These are phyloP conservation scores for Casuarina glauca DNA, from an alignment of 306 rosid species.

Conservation along the genomic window DNA sequence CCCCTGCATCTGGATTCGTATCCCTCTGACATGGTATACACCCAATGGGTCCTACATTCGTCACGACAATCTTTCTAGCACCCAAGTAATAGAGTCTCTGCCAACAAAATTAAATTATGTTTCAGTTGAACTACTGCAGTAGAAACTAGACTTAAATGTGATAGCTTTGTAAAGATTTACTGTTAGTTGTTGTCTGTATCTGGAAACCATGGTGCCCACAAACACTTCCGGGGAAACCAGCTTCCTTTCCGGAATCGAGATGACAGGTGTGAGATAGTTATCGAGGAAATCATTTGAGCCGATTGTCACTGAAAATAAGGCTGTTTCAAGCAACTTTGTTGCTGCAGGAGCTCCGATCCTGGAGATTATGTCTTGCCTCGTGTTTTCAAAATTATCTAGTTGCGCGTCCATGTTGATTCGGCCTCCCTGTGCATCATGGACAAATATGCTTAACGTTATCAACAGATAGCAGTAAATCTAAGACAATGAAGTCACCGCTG, in stretches of 20 bases:
- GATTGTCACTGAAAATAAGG: slow-evolving; percentile 54
- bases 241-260: slow-evolving; percentile 26
- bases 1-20: slow-evolving; percentile 45
- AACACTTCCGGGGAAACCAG: slow-evolving; percentile 41
- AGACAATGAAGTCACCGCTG: too few relatives aligned
- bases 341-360: slow-evolving; percentile 46
- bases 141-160: neutral
- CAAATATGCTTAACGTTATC: neutral
- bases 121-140: neutral
- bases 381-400: slow-evolving; percentile 60
- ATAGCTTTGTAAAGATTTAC: slow-evolving; percentile 24
- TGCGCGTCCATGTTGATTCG: slow-evolving; percentile 66
- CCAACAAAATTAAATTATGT: neutral
- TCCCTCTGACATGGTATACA: slow-evolving; percentile 77
- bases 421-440: slow-evolving; percentile 44
- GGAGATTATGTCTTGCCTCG: slow-evolving; percentile 59
- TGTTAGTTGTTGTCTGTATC: slow-evolving; percentile 49
- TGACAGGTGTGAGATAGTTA: slow-evolving; percentile 49
- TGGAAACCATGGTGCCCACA: slow-evolving; percentile 56
- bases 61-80: slow-evolving; percentile 62
- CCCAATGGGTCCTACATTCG: slow-evolving; percentile 79
- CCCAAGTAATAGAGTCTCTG: slow-evolving; percentile 68
- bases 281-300: slow-evolving; percentile 79
- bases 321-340: slow-evolving; percentile 29
- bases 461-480: too few relatives aligned